Conservation (phyloP, 176 grass and related monocot species). For the Puccinellia tenuiflora region DNA sequence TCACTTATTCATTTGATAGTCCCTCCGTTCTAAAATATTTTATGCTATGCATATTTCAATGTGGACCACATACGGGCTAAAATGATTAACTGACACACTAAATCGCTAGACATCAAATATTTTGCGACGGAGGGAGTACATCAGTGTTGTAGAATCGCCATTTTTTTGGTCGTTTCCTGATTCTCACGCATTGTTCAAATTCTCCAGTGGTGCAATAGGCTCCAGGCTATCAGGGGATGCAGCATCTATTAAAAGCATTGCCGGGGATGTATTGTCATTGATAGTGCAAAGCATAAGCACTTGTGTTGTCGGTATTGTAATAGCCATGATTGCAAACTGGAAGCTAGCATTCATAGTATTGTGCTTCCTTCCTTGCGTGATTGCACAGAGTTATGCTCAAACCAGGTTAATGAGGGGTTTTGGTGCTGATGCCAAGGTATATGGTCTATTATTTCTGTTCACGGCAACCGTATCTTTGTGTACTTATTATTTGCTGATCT, state of each 20-base stretch:
- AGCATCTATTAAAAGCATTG: conserved; percentile 51
- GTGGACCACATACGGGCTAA: too few species aligned
- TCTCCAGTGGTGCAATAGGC: conserved; percentile 62
- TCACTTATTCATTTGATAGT: conserved; percentile 11
- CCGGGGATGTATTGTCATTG: conserved; percentile 60
- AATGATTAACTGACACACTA: too few species aligned
- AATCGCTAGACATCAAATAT: too few species aligned
- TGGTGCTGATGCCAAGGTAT: conserved; percentile 61
- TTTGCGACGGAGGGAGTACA: too few species aligned
- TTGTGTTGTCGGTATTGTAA: conserved; percentile 38
- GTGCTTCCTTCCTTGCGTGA: conserved; percentile 45
- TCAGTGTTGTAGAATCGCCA: background rate
- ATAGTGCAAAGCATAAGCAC: conserved; percentile 59
- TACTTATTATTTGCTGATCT: background rate
- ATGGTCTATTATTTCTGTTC: conserved; percentile 6
- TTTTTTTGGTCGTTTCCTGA: background rate
- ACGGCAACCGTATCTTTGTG: background rate
- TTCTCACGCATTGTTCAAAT: background rate
- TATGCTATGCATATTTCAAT: too few species aligned
- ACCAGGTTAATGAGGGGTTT: conserved; percentile 56
- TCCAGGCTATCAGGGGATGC: conserved; percentile 66
- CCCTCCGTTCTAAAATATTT: too few species aligned
- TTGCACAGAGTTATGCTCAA: conserved; percentile 57
- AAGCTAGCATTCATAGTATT: conserved; percentile 54
- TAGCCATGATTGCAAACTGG: conserved; percentile 66